Percentiles rank a stretch among this genome's conserved stretches.
These are phyloP conservation scores for Pseudomassariella vexata DNA, from an alignment of 2,329 filamentous ascomycete genomes.

Conservation along the genomic window DNA sequence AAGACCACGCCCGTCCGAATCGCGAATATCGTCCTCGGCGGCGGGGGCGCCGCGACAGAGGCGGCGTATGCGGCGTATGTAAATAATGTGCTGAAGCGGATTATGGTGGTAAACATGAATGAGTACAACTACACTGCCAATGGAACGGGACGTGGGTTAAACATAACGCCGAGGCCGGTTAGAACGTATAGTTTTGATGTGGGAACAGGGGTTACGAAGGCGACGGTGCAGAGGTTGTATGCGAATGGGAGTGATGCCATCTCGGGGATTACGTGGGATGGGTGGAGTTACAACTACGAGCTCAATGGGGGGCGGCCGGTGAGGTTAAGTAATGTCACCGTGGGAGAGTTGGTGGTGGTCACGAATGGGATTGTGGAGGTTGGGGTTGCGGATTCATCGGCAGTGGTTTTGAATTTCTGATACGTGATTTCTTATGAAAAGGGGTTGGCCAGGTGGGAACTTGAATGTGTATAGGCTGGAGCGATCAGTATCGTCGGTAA, in stretches of 20 bases:
- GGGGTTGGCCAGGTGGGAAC: no score
- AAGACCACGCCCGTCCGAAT: slow-evolving; percentile 32
- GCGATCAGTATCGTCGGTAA: no score
- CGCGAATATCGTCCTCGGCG: slow-evolving; percentile 37
- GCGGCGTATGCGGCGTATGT: slow-evolving; percentile 53
- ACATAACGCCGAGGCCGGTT: slow-evolving; percentile 21
- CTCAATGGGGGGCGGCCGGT: slow-evolving; percentile 48
- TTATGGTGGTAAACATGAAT: slow-evolving; percentile 53
- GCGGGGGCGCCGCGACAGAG: slow-evolving; percentile 32
- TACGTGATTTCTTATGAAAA: no score
- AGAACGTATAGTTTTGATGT: slow-evolving; percentile 37
- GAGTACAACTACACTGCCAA: slow-evolving; percentile 53
- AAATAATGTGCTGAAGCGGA: slow-evolving; percentile 32
- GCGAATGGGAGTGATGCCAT: slow-evolving; percentile 62
- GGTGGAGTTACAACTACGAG: slow-evolving; percentile 56
- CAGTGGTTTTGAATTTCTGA: slow-evolving; percentile 31
- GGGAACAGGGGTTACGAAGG: slow-evolving; percentile 12
- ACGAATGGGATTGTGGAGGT: slow-evolving; percentile 29
- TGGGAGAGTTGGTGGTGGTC: slow-evolving; percentile 35
- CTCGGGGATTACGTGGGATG: slow-evolving; percentile 56
- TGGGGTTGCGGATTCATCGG: slow-evolving; percentile 37
- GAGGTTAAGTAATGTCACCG: slow-evolving; percentile 47
- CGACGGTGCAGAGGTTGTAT: slow-evolving; percentile 40
- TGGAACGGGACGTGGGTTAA: slow-evolving; percentile 26
- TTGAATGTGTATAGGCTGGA: no score